Evolutionary conservation across 2,329 filamentous ascomycete species (phyloP), one percentile per base, ranked within the genome.

Genomic region (Ilyonectria sp.): DNA sequence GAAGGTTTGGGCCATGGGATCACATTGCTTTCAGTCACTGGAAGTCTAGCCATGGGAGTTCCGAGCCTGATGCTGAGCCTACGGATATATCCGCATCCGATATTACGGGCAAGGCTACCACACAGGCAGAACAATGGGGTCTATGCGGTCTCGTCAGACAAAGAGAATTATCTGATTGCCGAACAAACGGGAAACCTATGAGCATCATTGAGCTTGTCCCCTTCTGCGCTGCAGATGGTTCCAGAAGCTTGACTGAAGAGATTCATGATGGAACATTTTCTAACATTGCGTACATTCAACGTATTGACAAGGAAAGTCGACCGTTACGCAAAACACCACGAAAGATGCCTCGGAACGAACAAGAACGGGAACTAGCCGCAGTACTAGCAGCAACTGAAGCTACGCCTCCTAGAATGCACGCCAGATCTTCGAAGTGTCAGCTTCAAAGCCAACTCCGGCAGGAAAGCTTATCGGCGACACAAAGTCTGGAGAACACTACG

Each of bases 151-250:
- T 75, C 19, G 9, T 73, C 17, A 40, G 35, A 2, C 58, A 68
- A 2, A 56, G 53, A 53, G 40, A 62, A 10, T 15, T 74, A 4
- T n/a, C 40, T 3, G 49, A 29, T n/a, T 29, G 35, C 31, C 50
- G 29, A 11, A 58, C 37, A 13, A 57, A 63, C n/a, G 60, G 65
- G 29, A 59, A 60, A 10, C 58, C 26, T 40, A 35, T 74, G 52
- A 70, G 71, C 17, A 56, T 74, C 31, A 57, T 76, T 33, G 65
- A 69, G 23, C 59, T 76, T 31, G 26, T 46, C 37, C 72, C 71
- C 13, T 50, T 66, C 59, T 43, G 58, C 43, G 6, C 44, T 6
- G 47, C 44, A 4, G 44, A 64, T 21, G 33, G 26, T 10, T 17
- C 33, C 6, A 19, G 29, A 26, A 49, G 11, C 17, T 54, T 21